Conservation (phyloP, 2,329 filamentous ascomycete genomes). For the Penicillium sp. region DNA sequence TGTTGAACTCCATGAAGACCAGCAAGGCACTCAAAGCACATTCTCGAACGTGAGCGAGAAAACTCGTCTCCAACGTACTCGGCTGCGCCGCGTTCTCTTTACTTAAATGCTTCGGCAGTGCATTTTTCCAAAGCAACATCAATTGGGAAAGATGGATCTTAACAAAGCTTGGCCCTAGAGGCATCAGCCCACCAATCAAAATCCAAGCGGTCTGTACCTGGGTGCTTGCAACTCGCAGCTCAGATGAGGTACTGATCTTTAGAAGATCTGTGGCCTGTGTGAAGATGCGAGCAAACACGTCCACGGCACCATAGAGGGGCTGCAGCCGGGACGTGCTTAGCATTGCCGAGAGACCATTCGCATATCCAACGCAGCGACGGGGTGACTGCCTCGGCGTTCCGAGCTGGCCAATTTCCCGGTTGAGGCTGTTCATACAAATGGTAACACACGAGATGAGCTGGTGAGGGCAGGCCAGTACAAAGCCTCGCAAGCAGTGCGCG, state of each 20-base stretch:
- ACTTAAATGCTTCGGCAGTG: slow-evolving; percentile 85
- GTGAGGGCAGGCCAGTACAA: slow-evolving; percentile 85
- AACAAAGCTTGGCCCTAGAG: slow-evolving; percentile 92
- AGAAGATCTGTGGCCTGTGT: slow-evolving; percentile 86
- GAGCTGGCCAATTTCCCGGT: slow-evolving; percentile 74
- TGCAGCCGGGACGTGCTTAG: slow-evolving; percentile 83
- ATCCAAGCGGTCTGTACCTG: slow-evolving; percentile 99
- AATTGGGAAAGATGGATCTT: slow-evolving; percentile 96
- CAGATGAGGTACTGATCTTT: slow-evolving; percentile 86
- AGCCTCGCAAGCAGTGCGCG: slow-evolving; percentile 75
- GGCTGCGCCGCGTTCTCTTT: slow-evolving; percentile 83
- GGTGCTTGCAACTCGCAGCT: slow-evolving; percentile 82
- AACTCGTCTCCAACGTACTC: slow-evolving; percentile 81
- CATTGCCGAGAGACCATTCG: slow-evolving; percentile 83
- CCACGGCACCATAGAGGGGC: slow-evolving; percentile 88
- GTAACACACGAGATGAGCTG: slow-evolving; percentile 87
- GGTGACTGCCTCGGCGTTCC: slow-evolving; percentile 69
- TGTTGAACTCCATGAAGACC: slow-evolving; percentile 90
- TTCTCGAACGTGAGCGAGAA: slow-evolving; percentile 88
- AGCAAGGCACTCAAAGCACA: slow-evolving; percentile 87
- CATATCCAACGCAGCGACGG: slow-evolving; percentile 79
- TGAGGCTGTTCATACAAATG: slow-evolving; percentile 93
- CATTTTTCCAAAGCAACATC: slow-evolving; percentile 93
- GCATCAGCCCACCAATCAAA: slow-evolving; percentile 92
- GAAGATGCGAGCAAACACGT: slow-evolving; percentile 87